Conservation (phyloP, 306 rosid species). For the Quercus bicolor region DNA sequence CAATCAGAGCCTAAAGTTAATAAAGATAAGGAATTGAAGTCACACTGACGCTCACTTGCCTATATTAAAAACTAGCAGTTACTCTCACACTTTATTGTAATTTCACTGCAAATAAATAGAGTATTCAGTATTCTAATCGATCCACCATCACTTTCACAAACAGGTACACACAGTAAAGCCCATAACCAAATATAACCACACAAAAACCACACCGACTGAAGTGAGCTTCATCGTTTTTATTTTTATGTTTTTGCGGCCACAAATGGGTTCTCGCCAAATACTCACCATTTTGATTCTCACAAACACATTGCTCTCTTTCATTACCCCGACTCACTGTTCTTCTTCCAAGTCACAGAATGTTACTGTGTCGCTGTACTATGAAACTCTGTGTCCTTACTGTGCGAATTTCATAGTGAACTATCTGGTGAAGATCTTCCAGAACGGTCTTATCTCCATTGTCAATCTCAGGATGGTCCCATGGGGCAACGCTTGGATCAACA, state of each 20-base stretch:
- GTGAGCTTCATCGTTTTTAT: not conserved
- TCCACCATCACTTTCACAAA: too few species aligned
- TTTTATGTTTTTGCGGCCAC: too few species aligned
- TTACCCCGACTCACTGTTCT: constrained; percentile 1
- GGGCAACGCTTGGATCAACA: constrained; percentile 74
- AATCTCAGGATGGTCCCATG: constrained; percentile 81
- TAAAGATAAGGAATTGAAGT: too few species aligned
- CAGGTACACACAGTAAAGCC: too few species aligned
- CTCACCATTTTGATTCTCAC: not conserved
- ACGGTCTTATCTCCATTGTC: constrained; percentile 60
- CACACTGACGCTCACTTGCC: too few species aligned
- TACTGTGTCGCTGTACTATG: constrained; percentile 66
- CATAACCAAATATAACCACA: not conserved
- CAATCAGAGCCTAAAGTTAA: too few species aligned
- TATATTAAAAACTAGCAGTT: too few species aligned
- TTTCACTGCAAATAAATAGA: too few species aligned
- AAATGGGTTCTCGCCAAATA: not conserved
- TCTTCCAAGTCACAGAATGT: constrained; percentile 35
- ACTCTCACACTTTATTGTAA: too few species aligned
- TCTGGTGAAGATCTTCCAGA: constrained; percentile 61
- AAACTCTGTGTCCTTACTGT: constrained; percentile 77
- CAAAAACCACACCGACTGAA: not conserved
- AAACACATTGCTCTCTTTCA: not conserved
- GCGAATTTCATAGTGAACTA: constrained; percentile 77
- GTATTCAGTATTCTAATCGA: too few species aligned